Base-by-base conservation (phyloP, 169 alveolate genomes). In the Eimeria tenella region DNA sequence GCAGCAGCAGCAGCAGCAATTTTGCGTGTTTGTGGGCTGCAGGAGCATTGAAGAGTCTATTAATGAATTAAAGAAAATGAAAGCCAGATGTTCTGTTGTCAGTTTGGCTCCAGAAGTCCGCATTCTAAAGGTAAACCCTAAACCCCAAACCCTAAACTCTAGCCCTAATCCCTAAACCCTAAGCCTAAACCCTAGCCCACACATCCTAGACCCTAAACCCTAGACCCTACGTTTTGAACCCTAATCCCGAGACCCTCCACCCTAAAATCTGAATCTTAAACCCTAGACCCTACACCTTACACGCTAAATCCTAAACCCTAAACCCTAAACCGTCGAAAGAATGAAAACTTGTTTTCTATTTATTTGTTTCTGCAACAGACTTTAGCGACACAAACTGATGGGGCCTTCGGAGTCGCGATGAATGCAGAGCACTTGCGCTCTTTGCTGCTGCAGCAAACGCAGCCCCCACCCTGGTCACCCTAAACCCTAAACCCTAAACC, bases 11-110 rank as follows among this genome's bases (percentile, higher is more conserved):
- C 49, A 73, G 83, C 83, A 15, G 55, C 49, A 15, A 13, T 17
- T 25, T 49, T 23, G 13, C 13, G 53, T 13, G 70, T 49, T 25
- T 23, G 23, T 49, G 90, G 13, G 74, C 3, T 92, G 13, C 65
- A 92, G 95, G 62, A 60, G 75, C 89, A 92, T 92, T n/a, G 93
- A 84, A 23, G 93, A 92, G n/a, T 62, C 95, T 4, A 62, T 92
- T 31, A 53, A n/a, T 6, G 84, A 31, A 49, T 50, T 92, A 56
- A 71, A 63, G n/a, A 68, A 71, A 21, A 50, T 21, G 58, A 17
- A 49, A 21, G 84, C 84, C 7, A 50, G 95, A 65, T 70, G 86
- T 77, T 62, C 68, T 31, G 92, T 84, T 70, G 60, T 92, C 71
- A 62, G 93, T 56, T 52, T 92, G 42, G 81, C 95, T 3, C 86